Conservation (phyloP, 192 early-diverging fungal species). For the Cetraspora pellucida region DNA sequence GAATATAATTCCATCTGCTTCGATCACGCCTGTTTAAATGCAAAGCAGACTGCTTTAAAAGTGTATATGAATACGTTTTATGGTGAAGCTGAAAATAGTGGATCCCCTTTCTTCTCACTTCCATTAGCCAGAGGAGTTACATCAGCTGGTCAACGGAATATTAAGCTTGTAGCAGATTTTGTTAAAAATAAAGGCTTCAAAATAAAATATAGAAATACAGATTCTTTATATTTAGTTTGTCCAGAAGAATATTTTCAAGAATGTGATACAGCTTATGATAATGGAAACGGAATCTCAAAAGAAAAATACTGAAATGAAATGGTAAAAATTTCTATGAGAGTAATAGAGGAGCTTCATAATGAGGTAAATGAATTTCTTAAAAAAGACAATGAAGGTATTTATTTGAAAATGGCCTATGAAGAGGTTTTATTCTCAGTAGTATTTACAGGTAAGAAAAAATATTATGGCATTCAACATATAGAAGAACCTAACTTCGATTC, state of each 20-base stretch:
- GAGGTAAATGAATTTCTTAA: not conserved
- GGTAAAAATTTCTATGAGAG: not conserved
- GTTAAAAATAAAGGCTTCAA: constrained; percentile 7
- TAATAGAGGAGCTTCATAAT: constrained; percentile 1
- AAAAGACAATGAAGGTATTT: not conserved
- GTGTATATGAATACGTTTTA: constrained; percentile 17
- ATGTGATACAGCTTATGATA: not conserved
- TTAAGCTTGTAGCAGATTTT: not conserved
- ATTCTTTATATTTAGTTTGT: constrained; percentile 7
- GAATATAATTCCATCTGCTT: constrained; percentile 5
- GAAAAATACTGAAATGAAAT: too few species aligned
- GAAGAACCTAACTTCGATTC: not conserved
- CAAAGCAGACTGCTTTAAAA: not conserved
- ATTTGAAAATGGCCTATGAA: constrained; percentile 11
- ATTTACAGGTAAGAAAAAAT: constrained; percentile 22
- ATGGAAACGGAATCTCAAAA: too few species aligned
- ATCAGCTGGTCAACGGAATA: constrained; percentile 5
- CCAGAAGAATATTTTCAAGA: constrained; percentile 5
- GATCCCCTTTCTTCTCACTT: not conserved
- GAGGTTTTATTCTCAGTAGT: constrained; percentile 5
- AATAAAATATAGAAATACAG: not conserved
- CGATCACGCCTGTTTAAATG: not conserved
- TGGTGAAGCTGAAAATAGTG: constrained; percentile 1
- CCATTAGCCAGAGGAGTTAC: not conserved
- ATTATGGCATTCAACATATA: not conserved